Conservation (phyloP, 352 stramenopile genomes). For the Pythium brachiatum region DNA sequence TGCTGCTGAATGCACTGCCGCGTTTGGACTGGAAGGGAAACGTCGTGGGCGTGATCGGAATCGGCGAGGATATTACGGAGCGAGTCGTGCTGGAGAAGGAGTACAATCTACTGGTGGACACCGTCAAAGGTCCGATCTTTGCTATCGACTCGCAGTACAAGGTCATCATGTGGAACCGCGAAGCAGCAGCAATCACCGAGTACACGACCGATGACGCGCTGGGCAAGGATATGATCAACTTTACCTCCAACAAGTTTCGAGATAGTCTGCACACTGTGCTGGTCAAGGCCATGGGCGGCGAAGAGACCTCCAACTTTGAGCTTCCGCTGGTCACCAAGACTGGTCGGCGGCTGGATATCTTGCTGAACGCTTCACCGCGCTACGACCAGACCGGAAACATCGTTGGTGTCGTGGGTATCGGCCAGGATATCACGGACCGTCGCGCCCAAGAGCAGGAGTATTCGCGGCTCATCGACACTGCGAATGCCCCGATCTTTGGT, state of each 20-base stretch:
- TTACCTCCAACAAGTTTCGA: slow-evolving; percentile 66
- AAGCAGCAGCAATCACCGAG: slow-evolving; percentile 84
- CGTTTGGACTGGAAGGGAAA: slow-evolving; percentile 59
- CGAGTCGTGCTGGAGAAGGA: slow-evolving; percentile 79
- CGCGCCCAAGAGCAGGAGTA: slow-evolving; percentile 87
- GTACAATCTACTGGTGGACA: slow-evolving; percentile 79
- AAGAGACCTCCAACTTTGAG: slow-evolving; percentile 83
- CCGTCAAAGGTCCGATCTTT: slow-evolving; percentile 81
- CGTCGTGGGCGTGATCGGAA: slow-evolving; percentile 72
- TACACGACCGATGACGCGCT: slow-evolving; percentile 88
- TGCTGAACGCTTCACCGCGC: slow-evolving; percentile 76
- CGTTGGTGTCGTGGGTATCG: slow-evolving; percentile 73
- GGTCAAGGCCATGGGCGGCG: slow-evolving; percentile 55
- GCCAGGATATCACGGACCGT: slow-evolving; percentile 81
- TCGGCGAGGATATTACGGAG: slow-evolving; percentile 83
- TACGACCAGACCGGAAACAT: slow-evolving; percentile 73
- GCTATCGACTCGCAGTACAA: slow-evolving; percentile 75
- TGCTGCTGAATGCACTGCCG: slow-evolving; percentile 75
- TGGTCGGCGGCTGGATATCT: slow-evolving; percentile 65
- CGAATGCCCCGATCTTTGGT: slow-evolving; percentile 90
- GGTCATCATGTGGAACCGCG: slow-evolving; percentile 94
- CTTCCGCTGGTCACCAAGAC: slow-evolving; percentile 78
- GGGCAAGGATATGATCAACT: slow-evolving; percentile 64
- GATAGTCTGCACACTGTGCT: slow-evolving; percentile 65
- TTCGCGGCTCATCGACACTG: slow-evolving; percentile 84